Percentiles rank a stretch among this genome's conserved stretches.
Evolutionary conservation across 176 grass and related monocot species (phyloP).

Genomic region (Lolium multiflorum): DNA sequence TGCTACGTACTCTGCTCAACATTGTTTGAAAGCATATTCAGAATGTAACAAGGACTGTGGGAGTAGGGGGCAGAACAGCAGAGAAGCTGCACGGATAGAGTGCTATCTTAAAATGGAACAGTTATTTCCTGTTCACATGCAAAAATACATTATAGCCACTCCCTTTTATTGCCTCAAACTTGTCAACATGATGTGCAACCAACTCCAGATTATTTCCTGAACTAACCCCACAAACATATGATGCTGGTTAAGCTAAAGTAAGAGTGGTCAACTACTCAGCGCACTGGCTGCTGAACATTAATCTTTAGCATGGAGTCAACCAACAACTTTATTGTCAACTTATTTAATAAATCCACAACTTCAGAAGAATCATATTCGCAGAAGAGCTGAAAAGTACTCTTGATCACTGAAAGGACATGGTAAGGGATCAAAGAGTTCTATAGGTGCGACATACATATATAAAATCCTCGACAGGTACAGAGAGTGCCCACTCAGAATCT

Average conservation of each 20-base stretch:
- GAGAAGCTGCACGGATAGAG: not conserved
- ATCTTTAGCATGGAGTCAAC: not conserved
- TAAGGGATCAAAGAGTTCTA: slow-evolving; percentile 10
- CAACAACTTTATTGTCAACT: slow-evolving; percentile 13
- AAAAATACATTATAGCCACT: not conserved
- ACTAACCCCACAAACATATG: not conserved
- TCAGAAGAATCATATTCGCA: slow-evolving; percentile 21
- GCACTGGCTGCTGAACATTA: not conserved
- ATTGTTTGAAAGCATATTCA: slow-evolving; percentile 14
- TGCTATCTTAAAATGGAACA: not conserved
- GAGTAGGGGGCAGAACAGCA: slow-evolving; percentile 2
- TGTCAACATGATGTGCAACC: slow-evolving; percentile 7
- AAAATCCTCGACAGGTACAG: slow-evolving; percentile 84
- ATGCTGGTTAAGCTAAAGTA: not conserved
- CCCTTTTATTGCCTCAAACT: not conserved
- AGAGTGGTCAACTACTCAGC: not conserved
- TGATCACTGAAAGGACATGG: slow-evolving; percentile 18
- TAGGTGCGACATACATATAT: slow-evolving; percentile 75
- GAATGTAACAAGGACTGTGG: slow-evolving; percentile 3
- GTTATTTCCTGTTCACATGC: not conserved
- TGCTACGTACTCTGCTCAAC: not conserved
- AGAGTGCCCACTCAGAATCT: slow-evolving; percentile 81
- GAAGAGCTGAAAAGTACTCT: not conserved
- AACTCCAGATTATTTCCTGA: not conserved
- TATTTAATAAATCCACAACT: slow-evolving; percentile 2